Base-by-base conservation (phyloP, 192 early-diverging fungal genomes). In the Spizellomyces sp. region DNA sequence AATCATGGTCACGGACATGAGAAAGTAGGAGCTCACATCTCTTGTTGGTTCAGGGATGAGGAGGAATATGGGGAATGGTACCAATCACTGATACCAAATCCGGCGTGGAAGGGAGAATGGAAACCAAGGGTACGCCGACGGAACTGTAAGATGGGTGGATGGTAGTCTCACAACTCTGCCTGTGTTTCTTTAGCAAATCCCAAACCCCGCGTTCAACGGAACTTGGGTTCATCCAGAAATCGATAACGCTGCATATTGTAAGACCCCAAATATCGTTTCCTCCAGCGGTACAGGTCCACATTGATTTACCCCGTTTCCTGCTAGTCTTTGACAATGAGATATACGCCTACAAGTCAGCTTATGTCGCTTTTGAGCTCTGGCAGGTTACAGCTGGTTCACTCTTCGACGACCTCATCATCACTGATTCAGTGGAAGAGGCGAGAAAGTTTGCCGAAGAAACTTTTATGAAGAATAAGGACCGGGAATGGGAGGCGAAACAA, bases 1-100 rank as follows among this genome's bases (percentile, higher is more conserved):
- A 58, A 43, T 58, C 22, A 45, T 63, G 27, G 0, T 36, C 27
- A 36, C 27, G 27, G 27, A 36, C 27, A 36, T 36, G 0, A 36
- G 3, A 36, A 36, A 36, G 3, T 36, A 36, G 27, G 3, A 36
- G 27, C 27, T 36, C 27, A 36, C 3, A 36, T 3, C 27, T 36
- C 27, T 43, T 41, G 45, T 77, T 52, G n/a, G 9, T 64, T 14
- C 19, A 58, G 62, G 75, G 77, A 83, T 56, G 82, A 83, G 14
- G 81, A 81, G n/a, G 68, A 71, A 73, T 79, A 86, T 64, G 84
- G 84, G 45, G 79, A 81, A 42, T 86, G 83, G 83, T 75, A 81
- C 66, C 54, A 69, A 2, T 69, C 83, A 41, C 77, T 71, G 63
- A 71, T 85, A 46, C 54, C 43, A 36, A 86, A 86, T 72, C 84